Percentiles rank a stretch among this genome's conserved stretches.
phyloP scores from a whole-genome alignment of 2,329 filamentous ascomycete genomes.

The Penicillium digitatum region DNA sequence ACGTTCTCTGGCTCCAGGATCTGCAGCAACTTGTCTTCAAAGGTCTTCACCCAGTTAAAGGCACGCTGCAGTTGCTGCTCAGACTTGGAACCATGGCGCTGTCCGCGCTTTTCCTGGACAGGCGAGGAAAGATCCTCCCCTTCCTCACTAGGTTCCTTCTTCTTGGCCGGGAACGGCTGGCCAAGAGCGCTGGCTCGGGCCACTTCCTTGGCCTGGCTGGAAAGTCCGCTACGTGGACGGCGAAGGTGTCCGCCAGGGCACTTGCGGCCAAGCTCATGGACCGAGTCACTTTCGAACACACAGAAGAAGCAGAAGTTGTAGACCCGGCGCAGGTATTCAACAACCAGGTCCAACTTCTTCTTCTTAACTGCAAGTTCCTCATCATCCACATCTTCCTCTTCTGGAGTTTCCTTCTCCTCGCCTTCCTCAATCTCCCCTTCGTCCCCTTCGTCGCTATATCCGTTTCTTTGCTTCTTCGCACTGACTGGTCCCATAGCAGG shows the following conservation, averaged over 20 bases:
- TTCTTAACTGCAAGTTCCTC: constrained; percentile 88
- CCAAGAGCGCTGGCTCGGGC: constrained; percentile 79
- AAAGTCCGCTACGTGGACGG: constrained; percentile 80
- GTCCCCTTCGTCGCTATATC: constrained; percentile 39
- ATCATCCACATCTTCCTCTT: constrained; percentile 73
- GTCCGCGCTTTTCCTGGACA: constrained; percentile 68
- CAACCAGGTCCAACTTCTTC: constrained; percentile 92
- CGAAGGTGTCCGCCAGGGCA: constrained; percentile 96
- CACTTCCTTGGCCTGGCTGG: constrained; percentile 75
- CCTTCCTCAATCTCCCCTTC: constrained; percentile 71
- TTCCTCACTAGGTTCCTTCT: constrained; percentile 62
- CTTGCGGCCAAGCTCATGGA: constrained; percentile 92
- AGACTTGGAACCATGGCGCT: constrained; percentile 66
- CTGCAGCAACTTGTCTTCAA: constrained; percentile 92
- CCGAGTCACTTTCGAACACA: constrained; percentile 95
- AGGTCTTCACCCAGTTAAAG: constrained; percentile 98
- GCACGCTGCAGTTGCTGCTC: constrained; percentile 91
- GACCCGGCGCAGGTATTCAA: constrained; percentile 92
- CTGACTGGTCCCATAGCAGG: constrained; percentile 42
- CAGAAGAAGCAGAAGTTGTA: constrained; percentile 99
- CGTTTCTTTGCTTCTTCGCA: constrained; percentile 56
- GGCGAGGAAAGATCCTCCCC: constrained; percentile 62
- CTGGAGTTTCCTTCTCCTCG: constrained; percentile 68
- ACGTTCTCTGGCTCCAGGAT: constrained; percentile 85
- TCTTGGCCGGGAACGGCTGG: constrained; percentile 78